phyloP scores from a whole-genome alignment of 1,139 yeast species.

The Pichia sorboxylosa region DNA sequence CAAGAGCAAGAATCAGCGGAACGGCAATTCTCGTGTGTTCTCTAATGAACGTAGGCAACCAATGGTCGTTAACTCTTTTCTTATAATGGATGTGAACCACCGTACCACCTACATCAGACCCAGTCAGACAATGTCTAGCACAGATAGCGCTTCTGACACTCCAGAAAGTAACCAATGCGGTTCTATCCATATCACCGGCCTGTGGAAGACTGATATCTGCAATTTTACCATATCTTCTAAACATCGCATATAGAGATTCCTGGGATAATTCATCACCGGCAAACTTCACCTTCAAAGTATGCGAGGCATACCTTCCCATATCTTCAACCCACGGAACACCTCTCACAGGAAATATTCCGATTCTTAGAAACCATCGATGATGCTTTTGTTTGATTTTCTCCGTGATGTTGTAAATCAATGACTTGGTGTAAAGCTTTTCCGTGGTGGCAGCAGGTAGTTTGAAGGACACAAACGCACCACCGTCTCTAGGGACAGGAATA shows the following conservation, averaged over 20 bases:
- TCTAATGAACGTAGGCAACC: slow-evolving; percentile 43
- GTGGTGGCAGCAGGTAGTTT: slow-evolving; percentile 41
- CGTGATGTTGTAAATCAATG: slow-evolving; percentile 39
- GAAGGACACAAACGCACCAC: slow-evolving; percentile 85
- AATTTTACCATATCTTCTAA: slow-evolving; percentile 81
- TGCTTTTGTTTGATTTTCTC: slow-evolving; percentile 19
- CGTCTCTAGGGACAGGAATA: slow-evolving; percentile 69
- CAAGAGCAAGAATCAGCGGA: slow-evolving; percentile 47
- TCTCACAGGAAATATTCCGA: slow-evolving; percentile 57
- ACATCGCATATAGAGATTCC: slow-evolving; percentile 70
- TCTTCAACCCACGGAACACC: slow-evolving; percentile 98
- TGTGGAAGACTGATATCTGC: slow-evolving; percentile 54
- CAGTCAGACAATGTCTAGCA: slow-evolving; percentile 88
- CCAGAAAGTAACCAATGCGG: slow-evolving; percentile 45
- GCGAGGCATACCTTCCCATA: slow-evolving; percentile 62
- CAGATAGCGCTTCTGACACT: slow-evolving; percentile 59
- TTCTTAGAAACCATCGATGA: slow-evolving; percentile 26
- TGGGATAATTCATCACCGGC: slow-evolving; percentile 71
- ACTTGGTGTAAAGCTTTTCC: slow-evolving; percentile 38
- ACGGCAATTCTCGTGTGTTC: slow-evolving; percentile 75
- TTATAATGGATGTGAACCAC: slow-evolving; percentile 64
- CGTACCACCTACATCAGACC: slow-evolving; percentile 49
- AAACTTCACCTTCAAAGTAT: slow-evolving; percentile 50
- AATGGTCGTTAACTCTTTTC: slow-evolving; percentile 40
- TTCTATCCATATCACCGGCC: slow-evolving; percentile 31